A percentile compares a stretch with the other conserved stretches of the same genome.
These are phyloP conservation scores for Endoconidiophora laricicola DNA, from an alignment of 2,329 filamentous ascomycete species.

Conservation along the genomic window DNA sequence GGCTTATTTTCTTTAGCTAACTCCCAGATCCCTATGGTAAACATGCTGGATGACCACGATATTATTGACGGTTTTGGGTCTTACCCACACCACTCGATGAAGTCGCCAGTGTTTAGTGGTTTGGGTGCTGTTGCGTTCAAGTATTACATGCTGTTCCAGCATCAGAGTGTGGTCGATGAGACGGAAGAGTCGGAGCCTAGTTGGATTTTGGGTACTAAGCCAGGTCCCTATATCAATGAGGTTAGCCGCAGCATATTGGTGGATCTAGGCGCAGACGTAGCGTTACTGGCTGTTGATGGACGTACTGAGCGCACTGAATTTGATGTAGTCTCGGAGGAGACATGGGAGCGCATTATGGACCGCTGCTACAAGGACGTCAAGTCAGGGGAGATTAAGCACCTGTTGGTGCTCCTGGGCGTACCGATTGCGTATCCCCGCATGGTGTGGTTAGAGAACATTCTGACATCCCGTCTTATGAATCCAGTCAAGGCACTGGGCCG, in stretches of 20 bases:
- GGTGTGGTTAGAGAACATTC: slow-evolving; percentile 55
- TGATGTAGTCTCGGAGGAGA: slow-evolving; percentile 63
- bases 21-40: slow-evolving; percentile 93
- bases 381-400: slow-evolving; percentile 71
- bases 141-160: slow-evolving; percentile 97
- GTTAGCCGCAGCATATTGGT: slow-evolving; percentile 74
- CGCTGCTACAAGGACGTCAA: slow-evolving; percentile 67
- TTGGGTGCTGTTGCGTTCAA: slow-evolving; percentile 89
- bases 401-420: slow-evolving; percentile 75
- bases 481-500: slow-evolving; percentile 79
- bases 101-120: slow-evolving; percentile 73
- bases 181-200: slow-evolving; percentile 73
- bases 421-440: slow-evolving; percentile 64
- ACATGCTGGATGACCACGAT: slow-evolving; percentile 93
- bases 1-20: slow-evolving; percentile 86
- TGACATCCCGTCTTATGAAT: slow-evolving; percentile 67
- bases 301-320: slow-evolving; percentile 78
- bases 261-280: slow-evolving; percentile 59
- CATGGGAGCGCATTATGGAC: slow-evolving; percentile 76
- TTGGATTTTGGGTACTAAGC: slow-evolving; percentile 66
- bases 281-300: slow-evolving; percentile 76
- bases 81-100: slow-evolving; percentile 85
- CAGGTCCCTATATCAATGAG: slow-evolving; percentile 82
- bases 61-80: slow-evolving; percentile 86
- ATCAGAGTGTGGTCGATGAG: slow-evolving; percentile 73